phyloP scores from a whole-genome alignment of 148 eudicot species.

The Diospyros lotus region DNA sequence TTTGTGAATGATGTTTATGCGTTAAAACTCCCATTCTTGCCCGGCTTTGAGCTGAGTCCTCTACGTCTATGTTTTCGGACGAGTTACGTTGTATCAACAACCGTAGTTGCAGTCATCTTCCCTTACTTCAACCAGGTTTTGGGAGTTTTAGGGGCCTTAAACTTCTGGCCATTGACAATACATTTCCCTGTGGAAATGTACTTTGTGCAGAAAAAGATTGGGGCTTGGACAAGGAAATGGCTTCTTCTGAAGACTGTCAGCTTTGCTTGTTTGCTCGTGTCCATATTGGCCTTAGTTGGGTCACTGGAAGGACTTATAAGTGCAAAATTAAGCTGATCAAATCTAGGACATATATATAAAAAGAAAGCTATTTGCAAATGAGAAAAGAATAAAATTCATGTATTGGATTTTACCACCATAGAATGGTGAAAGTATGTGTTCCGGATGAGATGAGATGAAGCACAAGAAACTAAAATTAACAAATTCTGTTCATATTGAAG shows the following conservation, averaged over 20 bases:
- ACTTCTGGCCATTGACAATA: conserved; percentile 61
- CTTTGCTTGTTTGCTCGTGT: conserved; percentile 31
- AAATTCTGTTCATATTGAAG: too few species aligned
- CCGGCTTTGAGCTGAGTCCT: conserved; percentile 27
- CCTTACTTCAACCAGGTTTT: conserved; percentile 73
- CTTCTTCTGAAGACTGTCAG: conserved; percentile 34
- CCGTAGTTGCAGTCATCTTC: conserved; percentile 42
- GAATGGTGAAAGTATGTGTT: too few species aligned
- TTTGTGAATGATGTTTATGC: conserved; percentile 29
- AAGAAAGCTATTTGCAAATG: too few species aligned
- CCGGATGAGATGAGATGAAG: too few species aligned
- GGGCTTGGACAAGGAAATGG: conserved; percentile 49
- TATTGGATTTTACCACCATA: too few species aligned
- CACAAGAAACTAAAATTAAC: too few species aligned
- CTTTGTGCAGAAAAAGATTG: conserved; percentile 42
- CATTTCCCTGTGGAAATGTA: conserved; percentile 73
- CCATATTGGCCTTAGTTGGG: conserved; percentile 38
- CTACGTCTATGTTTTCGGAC: conserved; percentile 55
- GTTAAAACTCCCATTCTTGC: conserved; percentile 38
- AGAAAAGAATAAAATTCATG: too few species aligned
- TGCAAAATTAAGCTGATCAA: conserved; percentile 23
- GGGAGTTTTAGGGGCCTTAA: conserved; percentile 58
- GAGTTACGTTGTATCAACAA: conserved; percentile 48
- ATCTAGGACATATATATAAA: too few species aligned
- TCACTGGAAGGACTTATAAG: conserved; percentile 46